Percentiles rank a stretch among this genome's conserved stretches.
Evolutionary conservation across 805 yeast species (phyloP).

Genomic region (Sungouiella blattae): DNA sequence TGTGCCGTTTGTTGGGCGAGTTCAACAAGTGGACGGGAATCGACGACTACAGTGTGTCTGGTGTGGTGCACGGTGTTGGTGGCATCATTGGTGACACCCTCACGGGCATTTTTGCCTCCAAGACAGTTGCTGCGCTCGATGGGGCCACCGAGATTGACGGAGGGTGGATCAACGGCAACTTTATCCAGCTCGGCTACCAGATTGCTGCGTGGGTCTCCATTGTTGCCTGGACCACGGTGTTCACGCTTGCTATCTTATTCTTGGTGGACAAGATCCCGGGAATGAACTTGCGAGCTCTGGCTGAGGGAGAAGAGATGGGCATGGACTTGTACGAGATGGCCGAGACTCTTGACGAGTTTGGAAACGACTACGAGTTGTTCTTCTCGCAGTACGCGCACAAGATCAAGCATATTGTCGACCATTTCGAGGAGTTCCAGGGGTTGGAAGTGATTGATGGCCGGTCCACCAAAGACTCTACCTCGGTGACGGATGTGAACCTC

Average conservation of each 20-base stretch:
- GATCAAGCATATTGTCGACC: constrained; percentile 10
- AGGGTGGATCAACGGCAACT: constrained; percentile 46
- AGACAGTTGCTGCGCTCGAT: constrained; percentile 40
- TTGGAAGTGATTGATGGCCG: constrained; percentile 12
- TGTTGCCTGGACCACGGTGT: constrained; percentile 42
- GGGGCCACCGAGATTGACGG: constrained; percentile 42
- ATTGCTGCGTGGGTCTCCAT: constrained; percentile 43
- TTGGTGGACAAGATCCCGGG: constrained; percentile 53
- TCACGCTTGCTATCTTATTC: constrained; percentile 42
- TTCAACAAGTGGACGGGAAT: constrained; percentile 40
- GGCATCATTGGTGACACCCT: constrained; percentile 44
- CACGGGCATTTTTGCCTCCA: constrained; percentile 44
- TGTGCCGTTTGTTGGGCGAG: constrained; percentile 32
- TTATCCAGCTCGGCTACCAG: constrained; percentile 44
- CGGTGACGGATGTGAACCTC: constrained; percentile 6
- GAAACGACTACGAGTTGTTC: constrained; percentile 29
- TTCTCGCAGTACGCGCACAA: constrained; percentile 20
- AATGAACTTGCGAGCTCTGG: constrained; percentile 39
- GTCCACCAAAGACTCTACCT: constrained; percentile 6
- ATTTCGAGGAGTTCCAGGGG: no score
- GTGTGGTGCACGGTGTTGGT: constrained; percentile 46
- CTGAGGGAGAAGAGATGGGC: constrained; percentile 49
- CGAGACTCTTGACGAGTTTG: constrained; percentile 41
- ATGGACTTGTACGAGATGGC: constrained; percentile 50
- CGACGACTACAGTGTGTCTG: constrained; percentile 45